Conservation (phyloP, 495 filamentous ascomycete genomes). For the Hyphodiscus hymeniophilus region DNA sequence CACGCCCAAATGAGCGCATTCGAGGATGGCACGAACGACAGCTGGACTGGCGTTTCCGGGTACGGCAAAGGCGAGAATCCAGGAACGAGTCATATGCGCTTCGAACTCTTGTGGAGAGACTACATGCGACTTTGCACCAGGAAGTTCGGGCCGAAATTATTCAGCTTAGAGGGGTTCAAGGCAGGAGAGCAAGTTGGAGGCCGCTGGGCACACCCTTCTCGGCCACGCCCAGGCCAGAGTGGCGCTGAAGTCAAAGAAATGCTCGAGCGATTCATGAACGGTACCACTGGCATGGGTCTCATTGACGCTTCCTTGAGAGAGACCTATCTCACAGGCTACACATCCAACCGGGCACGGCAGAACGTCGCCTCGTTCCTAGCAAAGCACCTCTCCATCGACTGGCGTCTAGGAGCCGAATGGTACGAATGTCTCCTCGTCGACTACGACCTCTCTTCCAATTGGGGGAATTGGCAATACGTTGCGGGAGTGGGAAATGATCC, state of each 20-base stretch:
- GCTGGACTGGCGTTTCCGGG: constrained; percentile 10
- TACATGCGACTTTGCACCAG: constrained; percentile 63
- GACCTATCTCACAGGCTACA: constrained; percentile 61
- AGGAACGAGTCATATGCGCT: constrained; percentile 57
- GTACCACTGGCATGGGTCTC: constrained; percentile 58
- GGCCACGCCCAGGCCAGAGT: constrained; percentile 8
- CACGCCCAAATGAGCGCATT: constrained; percentile 53
- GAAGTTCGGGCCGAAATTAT: constrained; percentile 54
- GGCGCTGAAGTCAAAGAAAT: constrained; percentile 24
- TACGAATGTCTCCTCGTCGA: constrained; percentile 62
- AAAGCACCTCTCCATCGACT: constrained; percentile 65
- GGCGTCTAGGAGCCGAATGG: constrained; percentile 71
- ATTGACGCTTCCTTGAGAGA: constrained; percentile 67
- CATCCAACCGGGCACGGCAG: constrained; percentile 60
- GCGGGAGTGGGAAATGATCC: constrained; percentile 71
- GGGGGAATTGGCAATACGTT: constrained; percentile 73
- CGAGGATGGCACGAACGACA: constrained; percentile 38
- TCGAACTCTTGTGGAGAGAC: constrained; percentile 68
- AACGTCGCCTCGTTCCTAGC: constrained; percentile 65
- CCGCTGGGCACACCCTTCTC: constrained; percentile 30
- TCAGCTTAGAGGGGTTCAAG: constrained; percentile 51
- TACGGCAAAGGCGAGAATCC: constrained; percentile 59
- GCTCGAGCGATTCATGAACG: constrained; percentile 44
- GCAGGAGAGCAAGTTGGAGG: constrained; percentile 25
- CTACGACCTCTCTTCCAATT: constrained; percentile 65